A percentile compares a stretch with the other conserved stretches of the same genome.
These are phyloP conservation scores for Fusarium pseudograminearum DNA, from an alignment of 2,329 filamentous ascomycete genomes.

Conservation along the genomic window DNA sequence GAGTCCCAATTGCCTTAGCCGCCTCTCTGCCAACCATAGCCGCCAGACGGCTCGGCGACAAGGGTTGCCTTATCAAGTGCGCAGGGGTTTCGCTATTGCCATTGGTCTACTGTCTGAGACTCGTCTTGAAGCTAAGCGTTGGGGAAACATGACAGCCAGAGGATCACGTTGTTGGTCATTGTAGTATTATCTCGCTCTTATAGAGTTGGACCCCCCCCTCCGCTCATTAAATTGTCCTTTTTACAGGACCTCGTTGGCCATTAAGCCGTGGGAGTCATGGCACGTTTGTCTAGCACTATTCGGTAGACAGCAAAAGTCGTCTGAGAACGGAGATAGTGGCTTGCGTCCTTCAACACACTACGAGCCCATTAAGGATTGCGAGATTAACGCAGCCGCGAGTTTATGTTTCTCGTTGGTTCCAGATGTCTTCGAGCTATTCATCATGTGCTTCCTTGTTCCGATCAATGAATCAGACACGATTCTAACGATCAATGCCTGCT, in stretches of 20 bases:
- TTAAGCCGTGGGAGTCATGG: conserved; percentile 33
- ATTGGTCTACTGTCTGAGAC: conserved; percentile 52
- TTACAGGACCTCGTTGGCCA: conserved; percentile 26
- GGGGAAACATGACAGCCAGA: conserved; percentile 53
- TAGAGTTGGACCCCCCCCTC: conserved; percentile 10
- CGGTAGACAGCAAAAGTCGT: conserved; percentile 34
- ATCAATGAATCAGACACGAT: conserved; percentile 11
- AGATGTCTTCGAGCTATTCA: conserved; percentile 21
- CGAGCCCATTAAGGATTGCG: conserved; percentile 40
- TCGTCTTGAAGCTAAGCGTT: conserved; percentile 44
- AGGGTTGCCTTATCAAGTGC: conserved; percentile 43
- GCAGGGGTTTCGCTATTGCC: conserved; percentile 49
- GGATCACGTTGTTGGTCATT: conserved; percentile 34
- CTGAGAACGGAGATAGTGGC: conserved; percentile 44
- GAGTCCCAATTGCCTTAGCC: conserved; percentile 43
- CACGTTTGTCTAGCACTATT: conserved; percentile 40
- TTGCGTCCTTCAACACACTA: conserved; percentile 39
- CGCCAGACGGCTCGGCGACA: conserved; percentile 49
- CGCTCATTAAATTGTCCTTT: conserved; percentile 10
- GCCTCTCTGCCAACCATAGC: conserved; percentile 51
- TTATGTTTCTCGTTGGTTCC: conserved; percentile 41
- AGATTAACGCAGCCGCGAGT: conserved; percentile 49
- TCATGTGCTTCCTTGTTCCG: conserved; percentile 15
- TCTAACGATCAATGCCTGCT: conserved; percentile 10
- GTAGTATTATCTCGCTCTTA: conserved; percentile 21